A percentile compares a stretch with the other conserved stretches of the same genome.
These are phyloP conservation scores for Apophysomyces ossiformis DNA, from an alignment of 371 early-diverging fungal genomes.

Conservation along the genomic window DNA sequence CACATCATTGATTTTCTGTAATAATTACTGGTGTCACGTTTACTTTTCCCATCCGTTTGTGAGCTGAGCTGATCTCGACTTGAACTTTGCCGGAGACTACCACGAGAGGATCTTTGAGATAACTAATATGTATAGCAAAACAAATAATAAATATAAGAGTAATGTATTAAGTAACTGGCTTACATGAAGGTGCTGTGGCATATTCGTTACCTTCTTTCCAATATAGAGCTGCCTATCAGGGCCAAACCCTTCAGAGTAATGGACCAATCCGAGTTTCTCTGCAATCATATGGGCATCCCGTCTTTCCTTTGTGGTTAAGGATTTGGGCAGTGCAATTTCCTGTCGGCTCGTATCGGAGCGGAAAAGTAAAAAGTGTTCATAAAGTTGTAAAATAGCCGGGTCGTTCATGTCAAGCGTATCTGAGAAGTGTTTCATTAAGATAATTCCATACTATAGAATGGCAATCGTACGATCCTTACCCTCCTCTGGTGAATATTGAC, in stretches of 20 bases:
- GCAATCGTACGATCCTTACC: constrained; percentile 31
- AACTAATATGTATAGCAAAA: constrained; percentile 12
- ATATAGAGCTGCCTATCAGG: constrained; percentile 44
- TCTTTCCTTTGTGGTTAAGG: constrained; percentile 54
- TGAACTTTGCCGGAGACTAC: constrained; percentile 29
- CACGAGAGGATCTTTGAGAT: constrained; percentile 30
- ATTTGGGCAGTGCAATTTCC: constrained; percentile 62
- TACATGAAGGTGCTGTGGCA: constrained; percentile 33
- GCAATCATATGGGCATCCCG: constrained; percentile 63
- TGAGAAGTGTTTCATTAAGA: constrained; percentile 7
- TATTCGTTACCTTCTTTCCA: constrained; percentile 37
- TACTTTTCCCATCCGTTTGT: constrained; percentile 14
- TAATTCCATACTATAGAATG: constrained; percentile 18
- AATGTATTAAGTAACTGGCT: not conserved
- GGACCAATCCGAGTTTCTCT: constrained; percentile 56
- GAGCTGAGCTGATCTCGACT: constrained; percentile 34
- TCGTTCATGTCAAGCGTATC: constrained; percentile 71
- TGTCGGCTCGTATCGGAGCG: constrained; percentile 66
- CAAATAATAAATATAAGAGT: not conserved
- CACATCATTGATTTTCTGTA: constrained; percentile 44
- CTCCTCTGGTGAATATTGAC: constrained; percentile 40
- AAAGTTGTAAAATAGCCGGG: constrained; percentile 67
- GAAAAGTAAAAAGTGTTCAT: constrained; percentile 71
- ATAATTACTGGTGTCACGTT: constrained; percentile 16
- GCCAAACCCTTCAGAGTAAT: constrained; percentile 61